Percentiles rank a stretch among this genome's conserved stretches.
phyloP scores from a whole-genome alignment of 441 rosid species.

The Syzygium malaccense region DNA sequence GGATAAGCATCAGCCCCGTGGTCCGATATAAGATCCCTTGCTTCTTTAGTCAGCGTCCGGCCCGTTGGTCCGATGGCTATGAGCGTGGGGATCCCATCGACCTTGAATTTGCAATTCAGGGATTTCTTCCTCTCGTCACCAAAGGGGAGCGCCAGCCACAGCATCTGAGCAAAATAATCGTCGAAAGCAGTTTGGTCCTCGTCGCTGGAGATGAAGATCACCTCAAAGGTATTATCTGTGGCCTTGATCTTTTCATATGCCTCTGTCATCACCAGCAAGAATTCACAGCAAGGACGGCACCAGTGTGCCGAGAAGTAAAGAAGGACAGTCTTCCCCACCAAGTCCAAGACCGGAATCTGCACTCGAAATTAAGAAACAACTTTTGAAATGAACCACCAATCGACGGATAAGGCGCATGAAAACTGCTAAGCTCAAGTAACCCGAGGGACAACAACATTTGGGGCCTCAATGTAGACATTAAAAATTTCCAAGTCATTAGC shows the following conservation, averaged over 20 bases:
- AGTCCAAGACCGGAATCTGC: constrained; percentile 53
- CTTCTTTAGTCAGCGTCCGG: constrained; percentile 44
- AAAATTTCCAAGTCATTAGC: too few relatives aligned
- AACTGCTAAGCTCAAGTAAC: too few relatives aligned
- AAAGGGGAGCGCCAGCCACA: constrained; percentile 77
- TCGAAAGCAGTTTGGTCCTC: constrained; percentile 46
- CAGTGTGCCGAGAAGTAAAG: constrained; percentile 81
- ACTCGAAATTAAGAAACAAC: neutral
- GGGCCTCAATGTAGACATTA: too few relatives aligned
- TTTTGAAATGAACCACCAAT: neutral
- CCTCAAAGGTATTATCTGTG: constrained; percentile 47
- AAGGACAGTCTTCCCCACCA: constrained; percentile 64
- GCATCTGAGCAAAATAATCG: constrained; percentile 54
- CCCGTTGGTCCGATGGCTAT: constrained; percentile 59
- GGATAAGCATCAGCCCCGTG: constrained; percentile 74
- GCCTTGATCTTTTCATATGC: constrained; percentile 58
- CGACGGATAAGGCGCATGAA: too few relatives aligned
- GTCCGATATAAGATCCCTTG: constrained; percentile 30
- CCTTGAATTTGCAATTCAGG: constrained; percentile 48
- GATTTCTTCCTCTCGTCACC: constrained; percentile 54
- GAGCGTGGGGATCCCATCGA: constrained; percentile 61
- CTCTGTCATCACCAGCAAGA: constrained; percentile 56
- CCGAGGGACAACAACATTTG: too few relatives aligned
- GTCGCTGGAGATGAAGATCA: constrained; percentile 71
- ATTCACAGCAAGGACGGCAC: constrained; percentile 77